Base-by-base conservation (phyloP, 768 basidiomycete species). In the Nevesoporus exiguus region DNA sequence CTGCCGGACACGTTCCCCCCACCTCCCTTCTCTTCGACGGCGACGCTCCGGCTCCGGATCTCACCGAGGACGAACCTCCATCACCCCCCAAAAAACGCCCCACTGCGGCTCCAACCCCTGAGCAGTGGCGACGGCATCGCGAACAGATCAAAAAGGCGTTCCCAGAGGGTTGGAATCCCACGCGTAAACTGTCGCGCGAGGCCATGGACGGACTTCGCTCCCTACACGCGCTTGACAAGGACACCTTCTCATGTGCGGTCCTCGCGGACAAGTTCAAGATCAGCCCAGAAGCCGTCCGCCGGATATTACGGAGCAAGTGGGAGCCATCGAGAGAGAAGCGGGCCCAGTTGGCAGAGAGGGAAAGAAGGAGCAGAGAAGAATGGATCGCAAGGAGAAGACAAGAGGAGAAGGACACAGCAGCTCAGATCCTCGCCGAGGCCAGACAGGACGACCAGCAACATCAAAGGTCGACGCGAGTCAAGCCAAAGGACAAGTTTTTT, bases 161-260 rank as follows among this genome's bases (percentile, higher is more conserved):
- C 64, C 86, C 85, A 25, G 68, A 72, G 10, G 85, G 85, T 42
- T 94, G 91, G 91, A 74, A 76, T 47, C 92, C 92, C 24, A 86
- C 86, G 52, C 84, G 83, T 62, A 90, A 90, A 66, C 66, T 94
- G 49, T 89, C 89, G 14, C 80, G 88, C 51, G 85, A 88, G 61
- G 90, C 90, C 33, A 93, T 93, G 90, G 85, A 86, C 58, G 84
- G 85, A 15, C 69, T 94, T 54, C 81, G 87, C 36, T 76, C 81
- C 43, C 75, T 93, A 52, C 80, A 91, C 66, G 70, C 71, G 37
- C 66, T 83, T 42, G 83, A 93, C 63, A 83, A 85, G 8, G 76
- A 74, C 45, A 79, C 71, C 44, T 91, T 86, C 72, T 79, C 77
- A 33, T 86, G 85, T 13, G 77, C 82, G 25, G 71, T 82, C 0